phyloP scores from a whole-genome alignment of 1,284 basidiomycete genomes.

The Melampsora americana region DNA sequence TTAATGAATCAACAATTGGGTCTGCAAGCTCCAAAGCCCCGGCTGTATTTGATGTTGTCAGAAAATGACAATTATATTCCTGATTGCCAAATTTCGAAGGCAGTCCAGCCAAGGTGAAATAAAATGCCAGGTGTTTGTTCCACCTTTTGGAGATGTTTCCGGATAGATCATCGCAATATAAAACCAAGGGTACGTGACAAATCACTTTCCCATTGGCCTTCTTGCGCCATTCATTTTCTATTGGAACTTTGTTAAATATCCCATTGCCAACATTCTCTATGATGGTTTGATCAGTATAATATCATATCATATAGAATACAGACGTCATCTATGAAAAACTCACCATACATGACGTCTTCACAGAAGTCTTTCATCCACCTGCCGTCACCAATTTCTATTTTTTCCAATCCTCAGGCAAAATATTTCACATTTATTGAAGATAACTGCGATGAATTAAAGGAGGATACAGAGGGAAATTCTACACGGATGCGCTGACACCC shows the following conservation, averaged over 20 bases:
- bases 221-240: slow-evolving; percentile 32
- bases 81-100: slow-evolving; percentile 48
- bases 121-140: slow-evolving; percentile 58
- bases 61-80: slow-evolving; percentile 56
- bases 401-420: no score
- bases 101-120: slow-evolving; percentile 55
- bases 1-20: slow-evolving; percentile 52
- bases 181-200: slow-evolving; percentile 53
- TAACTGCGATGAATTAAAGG: no score
- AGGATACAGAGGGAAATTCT: no score
- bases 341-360: no score
- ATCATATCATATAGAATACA: no score
- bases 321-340: no score
- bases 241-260: neutral
- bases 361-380: no score
- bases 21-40: slow-evolving; percentile 58
- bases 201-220: slow-evolving; percentile 35
- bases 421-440: no score
- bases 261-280: no score
- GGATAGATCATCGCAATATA: slow-evolving; percentile 59
- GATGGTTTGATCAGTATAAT: no score
- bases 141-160: slow-evolving; percentile 58
- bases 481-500: no score
- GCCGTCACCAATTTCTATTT: no score
- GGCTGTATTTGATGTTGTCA: slow-evolving; percentile 57